Conservation (phyloP, 2,329 filamentous ascomycete genomes). For the Sordariomycetes sp. region DNA sequence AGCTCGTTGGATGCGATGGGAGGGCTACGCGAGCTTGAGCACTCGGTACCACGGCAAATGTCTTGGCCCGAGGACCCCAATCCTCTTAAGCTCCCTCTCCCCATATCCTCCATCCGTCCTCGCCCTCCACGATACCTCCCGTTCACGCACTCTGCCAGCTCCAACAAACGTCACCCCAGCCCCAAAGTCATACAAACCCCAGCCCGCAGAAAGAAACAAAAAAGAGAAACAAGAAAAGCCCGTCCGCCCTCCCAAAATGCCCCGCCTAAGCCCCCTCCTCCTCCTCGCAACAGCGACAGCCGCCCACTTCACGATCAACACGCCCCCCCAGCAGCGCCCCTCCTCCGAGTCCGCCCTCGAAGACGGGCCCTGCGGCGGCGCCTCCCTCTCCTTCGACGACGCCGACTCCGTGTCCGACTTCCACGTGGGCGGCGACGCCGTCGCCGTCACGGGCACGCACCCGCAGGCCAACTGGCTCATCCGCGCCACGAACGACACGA, state of each 20-base stretch:
- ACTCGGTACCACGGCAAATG: neutral
- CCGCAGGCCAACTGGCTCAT: constrained; percentile 44
- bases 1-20: too few species aligned
- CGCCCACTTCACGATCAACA: constrained; percentile 44
- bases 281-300: constrained; percentile 26
- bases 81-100: neutral
- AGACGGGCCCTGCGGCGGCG: constrained; percentile 43
- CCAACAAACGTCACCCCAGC: neutral
- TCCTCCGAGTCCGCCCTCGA: constrained; percentile 34
- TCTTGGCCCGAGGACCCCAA: neutral
- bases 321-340: constrained; percentile 35
- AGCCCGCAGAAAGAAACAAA: neutral
- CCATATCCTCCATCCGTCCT: neutral
- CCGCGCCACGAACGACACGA: constrained; percentile 42
- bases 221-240: constrained; percentile 15
- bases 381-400: constrained; percentile 29
- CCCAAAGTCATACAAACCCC: neutral
- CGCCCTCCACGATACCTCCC: neutral
- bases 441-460: constrained; percentile 37
- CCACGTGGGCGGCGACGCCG: constrained; percentile 44
- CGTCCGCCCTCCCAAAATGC: constrained; percentile 10
- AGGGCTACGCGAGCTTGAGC: too few species aligned
- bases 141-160: neutral
- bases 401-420: constrained; percentile 37
- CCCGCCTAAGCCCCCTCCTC: constrained; percentile 14